Evolutionary conservation across 208 protist species (phyloP).

Genomic region (Wallacemonas rigidus): DNA sequence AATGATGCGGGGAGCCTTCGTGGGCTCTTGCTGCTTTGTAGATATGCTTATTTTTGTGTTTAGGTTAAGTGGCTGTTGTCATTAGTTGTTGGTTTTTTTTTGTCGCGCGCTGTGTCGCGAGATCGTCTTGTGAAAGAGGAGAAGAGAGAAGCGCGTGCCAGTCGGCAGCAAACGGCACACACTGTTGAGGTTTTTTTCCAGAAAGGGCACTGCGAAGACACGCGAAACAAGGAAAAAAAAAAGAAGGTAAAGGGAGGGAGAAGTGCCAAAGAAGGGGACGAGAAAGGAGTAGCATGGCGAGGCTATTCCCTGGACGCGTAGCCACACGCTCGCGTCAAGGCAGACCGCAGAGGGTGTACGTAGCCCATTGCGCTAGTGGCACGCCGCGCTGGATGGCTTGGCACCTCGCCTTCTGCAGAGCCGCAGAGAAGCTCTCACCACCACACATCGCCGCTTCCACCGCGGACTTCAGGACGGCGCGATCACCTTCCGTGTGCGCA

Average conservation of each 20-base stretch:
- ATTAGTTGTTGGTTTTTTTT: constrained; percentile 1
- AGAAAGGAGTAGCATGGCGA: neutral
- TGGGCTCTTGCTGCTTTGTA: too few species aligned
- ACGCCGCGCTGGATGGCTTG: constrained; percentile 6
- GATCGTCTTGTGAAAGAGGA: too few species aligned
- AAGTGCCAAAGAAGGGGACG: neutral
- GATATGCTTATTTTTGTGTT: too few species aligned
- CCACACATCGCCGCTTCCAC: constrained; percentile 12
- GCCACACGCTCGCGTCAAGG: constrained; percentile 10
- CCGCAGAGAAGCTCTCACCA: constrained; percentile 19
- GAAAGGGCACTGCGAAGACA: neutral
- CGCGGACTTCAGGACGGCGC: constrained; percentile 1
- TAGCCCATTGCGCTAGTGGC: constrained; percentile 35
- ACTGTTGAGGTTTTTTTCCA: neutral
- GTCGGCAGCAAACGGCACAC: too few species aligned
- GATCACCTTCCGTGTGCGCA: neutral
- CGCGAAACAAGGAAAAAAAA: neutral
- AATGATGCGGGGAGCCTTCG: too few species aligned
- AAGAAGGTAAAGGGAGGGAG: neutral
- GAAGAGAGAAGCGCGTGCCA: too few species aligned
- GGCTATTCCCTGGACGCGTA: neutral
- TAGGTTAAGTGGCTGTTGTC: neutral
- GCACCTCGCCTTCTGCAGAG: constrained; percentile 7
- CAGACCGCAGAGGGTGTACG: constrained; percentile 33
- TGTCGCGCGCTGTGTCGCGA: neutral